These are phyloP conservation scores for Citrus sinensis DNA, from an alignment of 345 rosid genomes.

Conservation along the genomic window DNA sequence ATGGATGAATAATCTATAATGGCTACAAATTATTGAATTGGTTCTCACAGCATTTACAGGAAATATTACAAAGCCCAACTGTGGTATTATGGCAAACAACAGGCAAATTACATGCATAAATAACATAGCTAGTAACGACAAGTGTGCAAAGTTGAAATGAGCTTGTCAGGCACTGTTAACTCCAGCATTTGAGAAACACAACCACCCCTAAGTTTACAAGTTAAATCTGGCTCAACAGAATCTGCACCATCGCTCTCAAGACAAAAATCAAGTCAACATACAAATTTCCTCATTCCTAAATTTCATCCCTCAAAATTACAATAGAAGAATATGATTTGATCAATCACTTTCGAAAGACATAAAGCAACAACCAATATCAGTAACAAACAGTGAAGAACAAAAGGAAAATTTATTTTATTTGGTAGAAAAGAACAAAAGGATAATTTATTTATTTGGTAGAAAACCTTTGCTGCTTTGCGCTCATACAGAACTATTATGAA, in stretches of 20 bases:
- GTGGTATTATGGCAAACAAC: not conserved
- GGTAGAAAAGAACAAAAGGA: slow-evolving; percentile 12
- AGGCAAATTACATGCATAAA: not conserved
- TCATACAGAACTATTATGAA: slow-evolving; percentile 85
- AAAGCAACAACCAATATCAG: not conserved
- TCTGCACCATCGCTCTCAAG: not conserved
- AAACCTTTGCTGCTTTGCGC: slow-evolving; percentile 81
- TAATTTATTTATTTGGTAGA: slow-evolving; percentile 6
- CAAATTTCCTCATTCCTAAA: not conserved
- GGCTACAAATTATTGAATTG: not conserved
- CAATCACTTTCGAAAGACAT: not conserved
- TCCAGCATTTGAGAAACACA: not conserved
- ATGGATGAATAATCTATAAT: not conserved
- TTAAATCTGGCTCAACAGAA: not conserved
- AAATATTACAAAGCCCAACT: not conserved
- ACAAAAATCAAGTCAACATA: not conserved
- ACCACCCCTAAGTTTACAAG: not conserved
- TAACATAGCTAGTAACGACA: not conserved
- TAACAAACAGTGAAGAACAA: slow-evolving; percentile 2
- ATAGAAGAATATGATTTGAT: not conserved
- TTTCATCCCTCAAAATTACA: not conserved
- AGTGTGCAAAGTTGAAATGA: not conserved
- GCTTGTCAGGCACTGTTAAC: not conserved
- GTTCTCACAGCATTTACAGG: not conserved
- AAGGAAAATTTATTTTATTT: slow-evolving; percentile 1